phyloP scores from a whole-genome alignment of 1,284 basidiomycete species.

The Ganoderma sinense region DNA sequence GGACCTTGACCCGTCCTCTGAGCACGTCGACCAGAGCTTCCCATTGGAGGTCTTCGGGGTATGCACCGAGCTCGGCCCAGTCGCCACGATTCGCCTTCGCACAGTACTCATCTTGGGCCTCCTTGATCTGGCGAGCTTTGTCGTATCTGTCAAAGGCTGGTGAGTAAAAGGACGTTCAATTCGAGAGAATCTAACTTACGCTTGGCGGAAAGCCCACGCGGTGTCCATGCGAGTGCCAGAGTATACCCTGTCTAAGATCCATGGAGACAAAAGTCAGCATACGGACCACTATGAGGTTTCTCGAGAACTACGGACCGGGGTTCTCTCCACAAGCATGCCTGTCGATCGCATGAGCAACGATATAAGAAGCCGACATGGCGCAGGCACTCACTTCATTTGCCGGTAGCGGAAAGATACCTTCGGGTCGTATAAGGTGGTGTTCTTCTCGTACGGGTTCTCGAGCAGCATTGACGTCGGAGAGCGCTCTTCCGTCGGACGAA shows the following conservation, averaged over 20 bases:
- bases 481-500: slow-evolving; percentile 50
- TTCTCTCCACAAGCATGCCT: slow-evolving; percentile 44
- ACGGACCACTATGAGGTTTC: too few species aligned
- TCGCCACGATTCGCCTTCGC: slow-evolving; percentile 58
- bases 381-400: slow-evolving; percentile 49
- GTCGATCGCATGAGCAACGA: background rate
- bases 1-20: slow-evolving; percentile 82
- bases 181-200: slow-evolving; percentile 25
- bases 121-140: slow-evolving; percentile 77
- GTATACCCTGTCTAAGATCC: slow-evolving; percentile 38
- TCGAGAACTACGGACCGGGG: slow-evolving; percentile 35
- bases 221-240: slow-evolving; percentile 65
- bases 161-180: background rate
- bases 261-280: background rate
- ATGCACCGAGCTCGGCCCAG: slow-evolving; percentile 66
- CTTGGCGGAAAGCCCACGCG: slow-evolving; percentile 63
- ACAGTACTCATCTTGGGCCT: slow-evolving; percentile 81
- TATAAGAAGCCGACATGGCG: background rate
- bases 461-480: slow-evolving; percentile 54
- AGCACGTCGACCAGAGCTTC: slow-evolving; percentile 90
- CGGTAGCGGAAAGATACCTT: slow-evolving; percentile 49
- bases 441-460: slow-evolving; percentile 52
- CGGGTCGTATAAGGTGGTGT: slow-evolving; percentile 39
- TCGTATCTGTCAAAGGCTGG: slow-evolving; percentile 52
- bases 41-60: slow-evolving; percentile 85